Conservation (phyloP, 345 rosid species). For the Brassica carinata region DNA sequence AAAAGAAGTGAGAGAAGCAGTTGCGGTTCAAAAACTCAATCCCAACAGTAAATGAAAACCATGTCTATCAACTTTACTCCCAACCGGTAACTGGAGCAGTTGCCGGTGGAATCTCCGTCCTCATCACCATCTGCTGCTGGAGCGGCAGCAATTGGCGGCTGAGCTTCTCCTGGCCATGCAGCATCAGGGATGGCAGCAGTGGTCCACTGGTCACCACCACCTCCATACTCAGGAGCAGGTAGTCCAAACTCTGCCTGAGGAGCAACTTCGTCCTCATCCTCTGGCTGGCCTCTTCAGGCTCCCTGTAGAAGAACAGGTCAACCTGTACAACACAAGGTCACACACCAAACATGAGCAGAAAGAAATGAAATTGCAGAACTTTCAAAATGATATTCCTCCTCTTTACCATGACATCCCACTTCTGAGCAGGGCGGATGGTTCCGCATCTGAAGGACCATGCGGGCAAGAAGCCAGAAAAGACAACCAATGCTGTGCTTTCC, state of each 20-base stretch:
- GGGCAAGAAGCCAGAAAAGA: constrained; percentile 92
- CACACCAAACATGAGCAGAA: too few relatives aligned
- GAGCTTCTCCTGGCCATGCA: constrained; percentile 63
- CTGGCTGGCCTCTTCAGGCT: constrained; percentile 67
- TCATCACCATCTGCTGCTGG: too few relatives aligned
- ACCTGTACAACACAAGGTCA: constrained; percentile 45
- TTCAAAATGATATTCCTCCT: too few relatives aligned
- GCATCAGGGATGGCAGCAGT: constrained; percentile 48
- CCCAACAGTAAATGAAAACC: too few relatives aligned
- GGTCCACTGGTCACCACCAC: constrained; percentile 65
- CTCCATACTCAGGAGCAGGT: constrained; percentile 53
- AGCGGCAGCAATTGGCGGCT: constrained; percentile 57
- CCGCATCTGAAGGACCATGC: constrained; percentile 99
- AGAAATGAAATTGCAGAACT: too few relatives aligned
- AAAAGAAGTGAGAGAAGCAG: too few relatives aligned
- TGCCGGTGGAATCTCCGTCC: too few relatives aligned
- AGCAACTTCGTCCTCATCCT: constrained; percentile 60
- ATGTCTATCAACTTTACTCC: too few relatives aligned
- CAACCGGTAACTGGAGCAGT: too few relatives aligned
- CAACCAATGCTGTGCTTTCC: constrained; percentile 97
- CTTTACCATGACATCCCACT: constrained; percentile 95
- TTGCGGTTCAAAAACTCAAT: too few relatives aligned
- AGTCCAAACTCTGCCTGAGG: constrained; percentile 38
- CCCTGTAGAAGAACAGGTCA: constrained; percentile 79
- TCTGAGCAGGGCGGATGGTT: constrained; percentile 69